Evolutionary conservation across 1,284 basidiomycete species (phyloP), one percentile per base, ranked within the genome.

Genomic region (Flammula alnicola): DNA sequence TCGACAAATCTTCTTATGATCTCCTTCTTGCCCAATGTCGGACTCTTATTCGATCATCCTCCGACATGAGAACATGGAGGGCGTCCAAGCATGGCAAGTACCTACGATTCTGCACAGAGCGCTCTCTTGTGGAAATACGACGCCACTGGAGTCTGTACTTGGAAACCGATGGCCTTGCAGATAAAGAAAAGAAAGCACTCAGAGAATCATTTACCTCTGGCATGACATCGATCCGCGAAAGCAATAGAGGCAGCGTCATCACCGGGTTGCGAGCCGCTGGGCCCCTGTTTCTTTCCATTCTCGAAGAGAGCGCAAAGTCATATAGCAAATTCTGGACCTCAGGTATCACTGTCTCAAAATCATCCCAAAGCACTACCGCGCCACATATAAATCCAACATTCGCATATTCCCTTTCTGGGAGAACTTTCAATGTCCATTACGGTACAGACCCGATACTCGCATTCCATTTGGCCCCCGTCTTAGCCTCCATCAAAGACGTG

Each of bases 361-460:
- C 58, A 3, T 57, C 59, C 31, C 48, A 59, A 5, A 54, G 59
- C 12, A 51, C 58, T 0, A 31, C 53, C 0, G 66, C 72, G 4
- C 69, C 61, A 3, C 44, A 69, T 32, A 50, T 75, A 35, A 81
- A 80, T 43, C 79, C 80, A 0, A 79, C 77, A 0, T 79, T 80
- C 31, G 64, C 43, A 2, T 52, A 51, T 26, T 51, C 51, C 19
- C 31, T 44, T 2, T 57, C 62, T 1, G 75, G 77, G 5, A 69
- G 76, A 29, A 65, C 62, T 6, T 79, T 74, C 48, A 57, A 67
- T 23, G 65, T 79, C 0, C 78, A 83, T 51, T 78, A 79, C 51
- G 74, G 66, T 1, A 74, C 72, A 0, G 67, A 76, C 54, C 80
- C 81, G 0, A 47, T 80, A 0, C 38, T 64, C 1, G 58, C 70